Evolutionary conservation across 2,329 filamentous ascomycete species (phyloP), one percentile per base, ranked within the genome.

Genomic region (Penicillium sp.): DNA sequence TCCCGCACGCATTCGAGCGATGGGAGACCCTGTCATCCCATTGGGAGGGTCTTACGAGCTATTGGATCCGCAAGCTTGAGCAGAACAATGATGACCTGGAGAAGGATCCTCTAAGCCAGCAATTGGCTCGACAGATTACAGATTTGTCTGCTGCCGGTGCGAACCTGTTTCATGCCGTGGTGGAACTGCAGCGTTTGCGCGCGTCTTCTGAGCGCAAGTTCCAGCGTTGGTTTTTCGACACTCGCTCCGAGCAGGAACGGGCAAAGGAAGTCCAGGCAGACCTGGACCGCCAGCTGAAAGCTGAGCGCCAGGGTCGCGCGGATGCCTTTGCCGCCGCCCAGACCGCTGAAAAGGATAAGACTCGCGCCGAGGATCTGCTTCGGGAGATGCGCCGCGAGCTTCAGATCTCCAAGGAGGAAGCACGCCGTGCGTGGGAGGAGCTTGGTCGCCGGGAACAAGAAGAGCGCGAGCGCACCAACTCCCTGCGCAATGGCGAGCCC

Each of bases 151-250:
- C 93, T 6, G 93, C 93, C 1, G 93, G 93, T 9, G 93, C 93
- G 4, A 98, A 98, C 55, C 75, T 98, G 0, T 98, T 98, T 65
- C 93, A 98, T 63, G 93, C 93, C 7, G 90, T 98, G 0, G 93
- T 98, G 3, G 93, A 98, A 66, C 73, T 98, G 31, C 93, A 98
- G 64, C 83, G 93, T 19, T 75, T 98, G 17, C 85, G 93, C 29
- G 93, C 93, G 25, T 95, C 89, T 40, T 97, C 91, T 0, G 93
- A 98, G 67, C 83, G 93, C 50, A 97, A 97, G 63, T 98, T 98
- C 57, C 93, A 98, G 68, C 80, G 93, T 35, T 98, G 93, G 93
- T 97, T 97, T 69, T 95, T 94, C 55, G 93, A 98, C 63, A 95
- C 90, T 6, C 79, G 90, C 36, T 79, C 84, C 20, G 90, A 97